These are phyloP conservation scores for Senecio squalidus DNA, from an alignment of 140 eudicot genomes.

Conservation along the genomic window DNA sequence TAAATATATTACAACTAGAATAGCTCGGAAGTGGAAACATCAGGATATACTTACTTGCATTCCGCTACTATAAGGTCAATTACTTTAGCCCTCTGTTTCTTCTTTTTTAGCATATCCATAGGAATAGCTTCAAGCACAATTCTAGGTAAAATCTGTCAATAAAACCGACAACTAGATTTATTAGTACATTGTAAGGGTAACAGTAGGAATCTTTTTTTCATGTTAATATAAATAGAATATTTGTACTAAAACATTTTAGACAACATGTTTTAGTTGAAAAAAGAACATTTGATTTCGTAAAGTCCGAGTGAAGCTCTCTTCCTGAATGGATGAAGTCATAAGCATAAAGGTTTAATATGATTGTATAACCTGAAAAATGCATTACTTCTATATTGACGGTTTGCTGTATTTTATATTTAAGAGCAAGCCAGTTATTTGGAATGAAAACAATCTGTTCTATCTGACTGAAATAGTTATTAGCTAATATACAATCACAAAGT, in stretches of 20 bases:
- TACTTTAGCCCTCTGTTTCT: conserved; percentile 66
- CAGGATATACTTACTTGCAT: conserved; percentile 66
- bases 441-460: not conserved
- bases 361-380: no score
- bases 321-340: not conserved
- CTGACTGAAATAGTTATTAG: not conserved
- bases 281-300: not conserved
- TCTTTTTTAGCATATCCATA: conserved; percentile 55
- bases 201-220: not conserved
- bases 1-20: not conserved
- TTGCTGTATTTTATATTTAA: not conserved
- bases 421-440: conserved; percentile 6
- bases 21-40: not conserved
- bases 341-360: not conserved
- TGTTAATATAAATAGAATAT: not conserved
- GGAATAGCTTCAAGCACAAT: conserved; percentile 89
- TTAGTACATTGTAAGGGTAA: not conserved
- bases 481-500: not conserved
- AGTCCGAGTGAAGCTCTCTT: conserved; percentile 7
- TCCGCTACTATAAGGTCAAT: conserved; percentile 63
- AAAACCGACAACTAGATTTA: not conserved
- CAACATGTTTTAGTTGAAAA: not conserved
- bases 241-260: not conserved
- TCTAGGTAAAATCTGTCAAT: conserved; percentile 71
- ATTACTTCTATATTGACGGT: not conserved